Evolutionary conservation across 2,329 filamentous ascomycete genomes (phyloP), one percentile per base, ranked within the genome.

Genomic region (Salinomyces thailandicus): DNA sequence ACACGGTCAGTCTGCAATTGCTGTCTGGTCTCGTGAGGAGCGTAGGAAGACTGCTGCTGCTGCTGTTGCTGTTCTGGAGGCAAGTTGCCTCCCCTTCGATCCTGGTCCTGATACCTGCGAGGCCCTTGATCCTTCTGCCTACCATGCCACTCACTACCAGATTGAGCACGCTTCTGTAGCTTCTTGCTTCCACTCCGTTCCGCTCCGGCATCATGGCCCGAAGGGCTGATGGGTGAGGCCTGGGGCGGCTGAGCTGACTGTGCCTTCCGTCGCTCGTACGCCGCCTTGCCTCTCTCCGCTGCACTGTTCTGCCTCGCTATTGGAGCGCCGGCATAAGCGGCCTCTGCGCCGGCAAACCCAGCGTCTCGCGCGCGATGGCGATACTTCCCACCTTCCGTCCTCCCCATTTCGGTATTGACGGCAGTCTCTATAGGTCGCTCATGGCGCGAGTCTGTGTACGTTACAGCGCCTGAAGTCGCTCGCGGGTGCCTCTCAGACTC

Each of bases 1-100:
- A 55, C 53, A 8, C 57, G 58, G 18, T 64, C 54, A 34, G 56
- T 53, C 24, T 63, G 58, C 48, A 64, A 54, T 33, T 60, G 55
- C 43, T 55, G 54, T 33, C 58, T 57, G 14, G 52, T 57, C n/a
- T 46, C 54, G 5, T 36, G 28, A 16, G 33, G 32, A 15, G 31
- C 32, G 16, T 30, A 15, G 31, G 53, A 38, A 15, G 13, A 16
- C 9, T n/a, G 27, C 14, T 22, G 18, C 18, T 26, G 8, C 37
- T 29, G 12, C 32, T 36, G 24, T 8, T 26, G 9, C 9, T 26
- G 9, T 26, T 26, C 22, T 8, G 22, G 22, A 9, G 22, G n/a
- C 9, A 26, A n/a, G 22, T 26, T n/a, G 22, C 22, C 22, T 26
- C n/a, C 9, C 9, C 3, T 26, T 2, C 9, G 22, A 26, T 8